Percentiles rank a stretch among this genome's conserved stretches.
Evolutionary conservation across 768 basidiomycete species (phyloP).

Genomic region (Cubamyces sp.): DNA sequence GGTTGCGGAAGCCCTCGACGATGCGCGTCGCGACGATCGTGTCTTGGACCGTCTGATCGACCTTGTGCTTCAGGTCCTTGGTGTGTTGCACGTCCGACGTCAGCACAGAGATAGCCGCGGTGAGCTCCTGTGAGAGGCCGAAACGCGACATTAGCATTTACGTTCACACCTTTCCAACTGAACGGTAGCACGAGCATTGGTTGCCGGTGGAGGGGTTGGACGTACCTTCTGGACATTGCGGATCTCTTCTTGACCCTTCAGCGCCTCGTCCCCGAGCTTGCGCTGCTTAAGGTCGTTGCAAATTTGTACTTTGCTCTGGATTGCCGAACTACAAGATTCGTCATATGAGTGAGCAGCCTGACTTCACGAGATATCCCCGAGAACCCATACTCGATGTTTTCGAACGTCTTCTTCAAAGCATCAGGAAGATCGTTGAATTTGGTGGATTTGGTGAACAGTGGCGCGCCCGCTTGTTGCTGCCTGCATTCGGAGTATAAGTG

Average conservation of each 20-base stretch:
- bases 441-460: slow-evolving; percentile 57
- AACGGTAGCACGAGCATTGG: background rate
- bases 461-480: slow-evolving; percentile 30
- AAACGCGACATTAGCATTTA: too few relatives aligned
- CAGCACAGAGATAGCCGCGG: slow-evolving; percentile 62
- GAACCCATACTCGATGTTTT: slow-evolving; percentile 66
- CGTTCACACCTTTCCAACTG: too few relatives aligned
- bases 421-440: slow-evolving; percentile 88
- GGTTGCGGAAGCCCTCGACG: slow-evolving; percentile 77
- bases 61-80: slow-evolving; percentile 72
- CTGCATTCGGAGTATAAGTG: slow-evolving; percentile 1
- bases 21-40: slow-evolving; percentile 77
- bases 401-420: slow-evolving; percentile 62
- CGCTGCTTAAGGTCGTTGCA: slow-evolving; percentile 78
- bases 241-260: slow-evolving; percentile 72
- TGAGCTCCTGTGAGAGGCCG: slow-evolving; percentile 54
- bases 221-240: slow-evolving; percentile 67
- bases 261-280: slow-evolving; percentile 74
- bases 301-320: slow-evolving; percentile 73
- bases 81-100: slow-evolving; percentile 69
- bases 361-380: background rate
- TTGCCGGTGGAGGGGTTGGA: background rate
- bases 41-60: slow-evolving; percentile 79
- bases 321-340: slow-evolving; percentile 21
- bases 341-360: background rate